Percentiles rank a stretch among this genome's conserved stretches.
These are phyloP conservation scores for Dissophora globulifera DNA, from an alignment of 192 early-diverging fungal genomes.

Conservation along the genomic window DNA sequence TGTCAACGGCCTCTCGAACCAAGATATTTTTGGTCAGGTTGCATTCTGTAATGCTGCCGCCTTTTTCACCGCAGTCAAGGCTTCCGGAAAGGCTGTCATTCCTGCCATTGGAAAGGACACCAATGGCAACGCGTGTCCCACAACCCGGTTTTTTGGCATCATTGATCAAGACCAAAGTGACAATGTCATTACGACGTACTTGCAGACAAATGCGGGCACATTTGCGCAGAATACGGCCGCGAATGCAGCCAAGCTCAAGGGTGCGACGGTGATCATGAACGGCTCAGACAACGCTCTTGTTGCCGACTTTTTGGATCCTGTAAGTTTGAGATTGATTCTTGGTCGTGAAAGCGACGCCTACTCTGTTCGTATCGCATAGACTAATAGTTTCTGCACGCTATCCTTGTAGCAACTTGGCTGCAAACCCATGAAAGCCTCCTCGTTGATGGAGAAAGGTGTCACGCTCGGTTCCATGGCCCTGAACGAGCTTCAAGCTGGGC, in stretches of 20 bases:
- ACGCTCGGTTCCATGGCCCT: slow-evolving; percentile 27
- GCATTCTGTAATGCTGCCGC: slow-evolving; percentile 12
- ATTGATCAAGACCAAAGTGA: slow-evolving; percentile 33
- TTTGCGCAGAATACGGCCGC: slow-evolving; percentile 11
- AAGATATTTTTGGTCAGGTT: slow-evolving; percentile 20
- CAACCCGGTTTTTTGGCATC: slow-evolving; percentile 18
- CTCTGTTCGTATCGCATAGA: no score
- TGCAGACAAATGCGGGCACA: not conserved
- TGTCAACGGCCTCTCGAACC: slow-evolving; percentile 26
- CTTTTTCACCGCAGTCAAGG: slow-evolving; percentile 10
- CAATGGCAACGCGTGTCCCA: slow-evolving; percentile 17
- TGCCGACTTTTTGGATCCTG: slow-evolving; percentile 18
- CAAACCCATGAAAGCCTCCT: slow-evolving; percentile 15
- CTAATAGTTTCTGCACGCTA: no score
- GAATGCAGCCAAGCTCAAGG: not conserved
- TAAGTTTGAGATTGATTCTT: slow-evolving; percentile 1
- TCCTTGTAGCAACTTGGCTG: no score
- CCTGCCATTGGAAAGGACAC: slow-evolving; percentile 9
- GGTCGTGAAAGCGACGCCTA: not conserved
- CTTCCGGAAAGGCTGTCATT: not conserved
- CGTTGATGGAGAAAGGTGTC: slow-evolving; percentile 17
- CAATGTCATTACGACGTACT: slow-evolving; percentile 29
- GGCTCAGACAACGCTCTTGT: slow-evolving; percentile 31
- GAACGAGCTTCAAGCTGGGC: slow-evolving; percentile 22
- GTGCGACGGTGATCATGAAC: slow-evolving; percentile 5